Percentiles rank a stretch among this genome's conserved stretches.
Evolutionary conservation across 164 flowering plant genomes (phyloP).

Genomic region (Vitis labrusca): DNA sequence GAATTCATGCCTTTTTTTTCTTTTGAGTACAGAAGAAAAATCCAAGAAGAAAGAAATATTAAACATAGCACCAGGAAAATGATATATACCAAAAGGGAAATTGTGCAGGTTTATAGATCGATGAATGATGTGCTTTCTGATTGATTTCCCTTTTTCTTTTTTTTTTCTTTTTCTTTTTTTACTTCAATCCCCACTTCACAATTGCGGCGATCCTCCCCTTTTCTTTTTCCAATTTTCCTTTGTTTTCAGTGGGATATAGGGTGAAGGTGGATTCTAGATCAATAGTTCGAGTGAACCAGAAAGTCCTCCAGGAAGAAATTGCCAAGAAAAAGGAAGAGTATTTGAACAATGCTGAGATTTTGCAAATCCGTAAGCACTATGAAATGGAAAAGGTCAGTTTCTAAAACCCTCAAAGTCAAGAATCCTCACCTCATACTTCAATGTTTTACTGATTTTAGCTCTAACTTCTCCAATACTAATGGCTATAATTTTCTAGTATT

Average conservation of each 20-base stretch:
- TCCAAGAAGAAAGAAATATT: not conserved
- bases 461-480: too few relatives aligned
- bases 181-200: not conserved
- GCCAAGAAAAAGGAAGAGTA: constrained; percentile 45
- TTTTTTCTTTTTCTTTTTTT: not conserved
- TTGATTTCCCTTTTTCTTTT: too few relatives aligned
- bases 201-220: not conserved
- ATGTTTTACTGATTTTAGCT: too few relatives aligned
- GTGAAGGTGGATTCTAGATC: constrained; percentile 42
- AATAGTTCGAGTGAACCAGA: constrained; percentile 36
- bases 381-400: constrained; percentile 31
- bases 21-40: not conserved
- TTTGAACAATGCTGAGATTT: constrained; percentile 24
- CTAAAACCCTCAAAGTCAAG: not conserved
- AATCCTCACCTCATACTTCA: too few relatives aligned
- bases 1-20: constrained; percentile 9
- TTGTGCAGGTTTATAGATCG: not conserved
- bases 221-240: not conserved
- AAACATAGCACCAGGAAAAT: not conserved
- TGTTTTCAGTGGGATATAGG: constrained; percentile 52
- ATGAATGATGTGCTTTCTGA: not conserved
- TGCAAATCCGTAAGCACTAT: constrained; percentile 24
- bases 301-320: constrained; percentile 36
- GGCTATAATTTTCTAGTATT: too few relatives aligned
- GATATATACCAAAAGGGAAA: not conserved